phyloP scores from a whole-genome alignment of 163 green algal genomes.

The Volvox carteri region DNA sequence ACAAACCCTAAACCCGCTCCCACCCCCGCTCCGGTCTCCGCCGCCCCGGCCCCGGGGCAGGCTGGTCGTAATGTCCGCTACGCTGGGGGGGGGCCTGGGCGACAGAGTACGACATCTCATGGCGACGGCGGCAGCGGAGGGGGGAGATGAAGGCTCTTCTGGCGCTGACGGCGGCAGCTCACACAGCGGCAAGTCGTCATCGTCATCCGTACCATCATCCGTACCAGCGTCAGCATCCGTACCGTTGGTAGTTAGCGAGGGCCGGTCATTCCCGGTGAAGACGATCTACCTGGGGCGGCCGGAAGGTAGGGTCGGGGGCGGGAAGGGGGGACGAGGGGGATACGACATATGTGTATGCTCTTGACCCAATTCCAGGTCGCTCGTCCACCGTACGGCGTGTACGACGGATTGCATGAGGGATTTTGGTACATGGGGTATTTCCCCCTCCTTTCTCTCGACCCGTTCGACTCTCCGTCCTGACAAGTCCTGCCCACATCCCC shows the following conservation, averaged over 20 bases:
- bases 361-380: neutral
- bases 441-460: neutral
- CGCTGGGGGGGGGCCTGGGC: slow-evolving; percentile 72
- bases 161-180: neutral
- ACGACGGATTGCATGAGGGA: no score
- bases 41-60: slow-evolving; percentile 24
- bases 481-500: neutral
- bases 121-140: neutral
- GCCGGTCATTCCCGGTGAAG: slow-evolving; percentile 69
- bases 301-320: slow-evolving; percentile 48
- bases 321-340: neutral
- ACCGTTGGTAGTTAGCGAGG: slow-evolving; percentile 70
- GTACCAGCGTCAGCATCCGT: neutral
- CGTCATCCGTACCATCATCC: no score
- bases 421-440: no score
- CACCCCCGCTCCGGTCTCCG: neutral
- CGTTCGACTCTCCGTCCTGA: neutral
- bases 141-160: slow-evolving; percentile 9
- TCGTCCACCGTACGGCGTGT: neutral
- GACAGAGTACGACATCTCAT: slow-evolving; percentile 63
- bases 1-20: no score
- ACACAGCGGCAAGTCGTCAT: no score
- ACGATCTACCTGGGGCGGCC: slow-evolving; percentile 60
- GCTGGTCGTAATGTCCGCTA: slow-evolving; percentile 79
- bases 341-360: neutral